Evolutionary conservation across 2,329 filamentous ascomycete genomes (phyloP).

Genomic region (Aspergillus bombycis): DNA sequence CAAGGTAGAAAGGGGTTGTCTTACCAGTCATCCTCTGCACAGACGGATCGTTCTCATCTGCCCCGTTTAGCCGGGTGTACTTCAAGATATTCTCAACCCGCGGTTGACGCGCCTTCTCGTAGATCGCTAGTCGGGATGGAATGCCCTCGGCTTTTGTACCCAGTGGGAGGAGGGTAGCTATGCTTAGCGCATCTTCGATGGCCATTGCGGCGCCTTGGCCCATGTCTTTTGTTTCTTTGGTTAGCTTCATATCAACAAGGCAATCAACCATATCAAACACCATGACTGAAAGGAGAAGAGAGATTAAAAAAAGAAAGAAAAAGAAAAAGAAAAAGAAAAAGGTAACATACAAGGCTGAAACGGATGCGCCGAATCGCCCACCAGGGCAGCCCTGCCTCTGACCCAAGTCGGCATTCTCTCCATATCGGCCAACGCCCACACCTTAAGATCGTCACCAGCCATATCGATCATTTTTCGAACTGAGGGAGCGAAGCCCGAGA

Average conservation of each 20-base stretch:
- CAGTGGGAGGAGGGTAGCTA: constrained; percentile 30
- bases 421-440: constrained; percentile 66
- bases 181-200: constrained; percentile 35
- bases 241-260: background rate
- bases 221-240: constrained; percentile 21
- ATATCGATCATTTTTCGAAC: constrained; percentile 29
- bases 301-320: too few species aligned
- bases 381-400: constrained; percentile 55
- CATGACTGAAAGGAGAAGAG: background rate
- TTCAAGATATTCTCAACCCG: constrained; percentile 26
- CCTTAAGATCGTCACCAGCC: constrained; percentile 51
- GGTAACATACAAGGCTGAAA: constrained; percentile 55
- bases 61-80: constrained; percentile 28
- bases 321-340: too few species aligned
- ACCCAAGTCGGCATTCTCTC: constrained; percentile 59
- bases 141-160: constrained; percentile 23
- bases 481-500: constrained; percentile 21
- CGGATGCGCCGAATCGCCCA: constrained; percentile 70
- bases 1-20: background rate
- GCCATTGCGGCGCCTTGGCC: constrained; percentile 38
- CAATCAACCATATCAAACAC: background rate
- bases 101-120: constrained; percentile 22
- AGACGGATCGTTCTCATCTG: constrained; percentile 23
- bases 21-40: constrained; percentile 21
- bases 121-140: constrained; percentile 20